Percentiles rank a stretch among this genome's conserved stretches.
phyloP scores from a whole-genome alignment of 2,329 filamentous ascomycete genomes.

The Capronia americana region DNA sequence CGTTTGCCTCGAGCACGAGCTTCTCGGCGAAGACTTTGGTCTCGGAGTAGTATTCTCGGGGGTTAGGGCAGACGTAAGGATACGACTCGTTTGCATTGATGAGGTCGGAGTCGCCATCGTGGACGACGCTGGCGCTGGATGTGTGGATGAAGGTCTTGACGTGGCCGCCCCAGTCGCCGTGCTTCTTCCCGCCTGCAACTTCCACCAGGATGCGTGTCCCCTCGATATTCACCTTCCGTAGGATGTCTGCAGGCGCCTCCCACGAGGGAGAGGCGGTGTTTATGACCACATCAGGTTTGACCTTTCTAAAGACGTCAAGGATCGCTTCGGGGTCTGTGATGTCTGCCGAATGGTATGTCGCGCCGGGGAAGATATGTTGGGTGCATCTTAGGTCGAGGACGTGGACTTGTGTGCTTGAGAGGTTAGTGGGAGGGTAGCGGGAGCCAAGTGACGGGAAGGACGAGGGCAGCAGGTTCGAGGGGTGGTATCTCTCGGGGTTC shows the following conservation, averaged over 20 bases:
- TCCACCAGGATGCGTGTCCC: constrained; percentile 75
- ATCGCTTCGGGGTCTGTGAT: constrained; percentile 72
- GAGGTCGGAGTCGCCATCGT: constrained; percentile 79
- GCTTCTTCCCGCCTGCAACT: constrained; percentile 72
- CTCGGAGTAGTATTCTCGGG: constrained; percentile 83
- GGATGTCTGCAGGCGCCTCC: constrained; percentile 62
- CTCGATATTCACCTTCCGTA: constrained; percentile 84
- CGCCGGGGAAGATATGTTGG: constrained; percentile 68
- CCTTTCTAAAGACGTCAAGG: constrained; percentile 66
- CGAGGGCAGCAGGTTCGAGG: constrained; percentile 44
- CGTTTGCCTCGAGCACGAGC: constrained; percentile 73
- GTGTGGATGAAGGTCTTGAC: constrained; percentile 85
- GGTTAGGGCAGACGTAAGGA: constrained; percentile 73
- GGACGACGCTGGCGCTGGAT: constrained; percentile 83
- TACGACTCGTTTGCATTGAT: constrained; percentile 84
- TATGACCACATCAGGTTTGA: constrained; percentile 81
- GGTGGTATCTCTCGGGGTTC: constrained; percentile 40
- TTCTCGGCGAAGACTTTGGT: constrained; percentile 88
- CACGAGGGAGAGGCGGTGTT: constrained; percentile 81
- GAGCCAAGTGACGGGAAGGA: constrained; percentile 47
- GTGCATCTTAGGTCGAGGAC: constrained; percentile 76
- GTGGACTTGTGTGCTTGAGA: constrained; percentile 61
- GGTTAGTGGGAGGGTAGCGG: constrained; percentile 51
- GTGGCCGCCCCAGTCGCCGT: constrained; percentile 65
- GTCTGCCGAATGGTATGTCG: constrained; percentile 76